Percentiles rank a stretch among this genome's conserved stretches.
phyloP scores from a whole-genome alignment of 768 basidiomycete species.

The Leccinum subgranulosum region DNA sequence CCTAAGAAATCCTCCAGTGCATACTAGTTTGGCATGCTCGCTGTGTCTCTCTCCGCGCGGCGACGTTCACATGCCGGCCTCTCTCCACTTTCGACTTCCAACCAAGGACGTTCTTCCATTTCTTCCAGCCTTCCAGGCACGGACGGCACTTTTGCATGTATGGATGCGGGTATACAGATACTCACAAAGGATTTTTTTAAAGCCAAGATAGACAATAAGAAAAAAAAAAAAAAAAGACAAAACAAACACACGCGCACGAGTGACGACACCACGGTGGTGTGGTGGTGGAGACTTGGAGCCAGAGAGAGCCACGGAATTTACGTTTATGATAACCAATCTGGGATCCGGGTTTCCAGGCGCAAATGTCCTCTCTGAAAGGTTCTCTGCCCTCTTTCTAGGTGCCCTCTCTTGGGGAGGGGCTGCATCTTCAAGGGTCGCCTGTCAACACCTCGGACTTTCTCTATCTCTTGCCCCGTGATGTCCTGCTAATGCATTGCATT shows the following conservation, averaged over 20 bases:
- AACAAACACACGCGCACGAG: neutral
- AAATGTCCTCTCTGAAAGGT: neutral
- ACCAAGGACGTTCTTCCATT: neutral
- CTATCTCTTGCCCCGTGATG: neutral
- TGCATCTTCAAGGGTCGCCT: neutral
- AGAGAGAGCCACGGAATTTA: neutral
- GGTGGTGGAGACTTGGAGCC: neutral
- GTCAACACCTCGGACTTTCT: neutral
- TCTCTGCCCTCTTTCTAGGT: neutral
- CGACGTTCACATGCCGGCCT: constrained; percentile 6
- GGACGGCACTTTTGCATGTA: neutral
- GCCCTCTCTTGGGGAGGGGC: neutral
- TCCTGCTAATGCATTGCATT: constrained; percentile 3
- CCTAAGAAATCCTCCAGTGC: neutral
- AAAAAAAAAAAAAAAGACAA: neutral
- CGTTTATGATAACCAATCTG: constrained; percentile 10
- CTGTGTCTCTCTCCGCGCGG: neutral
- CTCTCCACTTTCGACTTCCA: neutral
- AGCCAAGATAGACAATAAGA: neutral
- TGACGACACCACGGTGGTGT: neutral
- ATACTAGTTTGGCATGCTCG: neutral
- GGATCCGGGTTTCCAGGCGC: neutral
- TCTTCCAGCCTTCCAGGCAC: constrained; percentile 3
- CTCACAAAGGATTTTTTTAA: neutral
- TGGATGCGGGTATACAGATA: neutral